Evolutionary conservation across 1,139 yeast species (phyloP).

Genomic region (Yamadazyma buinensis): DNA sequence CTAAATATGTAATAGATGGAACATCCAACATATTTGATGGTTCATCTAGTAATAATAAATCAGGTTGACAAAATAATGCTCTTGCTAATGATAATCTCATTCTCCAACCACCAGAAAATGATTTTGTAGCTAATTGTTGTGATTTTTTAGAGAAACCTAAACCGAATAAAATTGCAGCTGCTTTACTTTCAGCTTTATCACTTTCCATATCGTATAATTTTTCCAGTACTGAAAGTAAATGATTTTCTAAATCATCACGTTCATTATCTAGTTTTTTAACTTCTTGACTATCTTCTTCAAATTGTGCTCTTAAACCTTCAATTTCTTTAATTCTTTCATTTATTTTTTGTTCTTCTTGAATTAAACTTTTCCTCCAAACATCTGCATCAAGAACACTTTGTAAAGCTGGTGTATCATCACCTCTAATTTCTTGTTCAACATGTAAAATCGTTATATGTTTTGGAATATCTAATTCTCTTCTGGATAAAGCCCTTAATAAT

Average conservation of each 20-base stretch:
- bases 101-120: slow-evolving; percentile 99
- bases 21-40: slow-evolving; percentile 99
- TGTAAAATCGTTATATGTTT: slow-evolving; percentile 92
- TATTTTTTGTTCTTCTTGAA: slow-evolving; percentile 72
- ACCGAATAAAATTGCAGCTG: slow-evolving; percentile 91
- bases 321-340: slow-evolving; percentile 73
- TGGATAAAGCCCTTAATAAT: slow-evolving; percentile 78
- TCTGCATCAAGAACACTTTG: slow-evolving; percentile 97
- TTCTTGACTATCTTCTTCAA: slow-evolving; percentile 80
- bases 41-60: slow-evolving; percentile 87
- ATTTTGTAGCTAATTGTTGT: slow-evolving; percentile 76
- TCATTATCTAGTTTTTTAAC: slow-evolving; percentile 82
- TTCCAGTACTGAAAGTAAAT: slow-evolving; percentile 73
- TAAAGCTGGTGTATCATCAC: slow-evolving; percentile 86
- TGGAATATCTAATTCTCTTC: slow-evolving; percentile 91
- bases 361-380: slow-evolving; percentile 93
- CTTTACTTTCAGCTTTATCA: slow-evolving; percentile 96
- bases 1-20: slow-evolving; percentile 92
- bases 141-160: slow-evolving; percentile 90
- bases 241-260: slow-evolving; percentile 77
- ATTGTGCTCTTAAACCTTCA: slow-evolving; percentile 61
- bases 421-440: slow-evolving; percentile 95
- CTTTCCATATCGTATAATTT: slow-evolving; percentile 90
- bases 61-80: slow-evolving; percentile 96
- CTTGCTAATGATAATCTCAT: slow-evolving; percentile 98